Evolutionary conservation across 2,329 filamentous ascomycete species (phyloP), one percentile per base, ranked within the genome.

Genomic region (Amauroascus niger): DNA sequence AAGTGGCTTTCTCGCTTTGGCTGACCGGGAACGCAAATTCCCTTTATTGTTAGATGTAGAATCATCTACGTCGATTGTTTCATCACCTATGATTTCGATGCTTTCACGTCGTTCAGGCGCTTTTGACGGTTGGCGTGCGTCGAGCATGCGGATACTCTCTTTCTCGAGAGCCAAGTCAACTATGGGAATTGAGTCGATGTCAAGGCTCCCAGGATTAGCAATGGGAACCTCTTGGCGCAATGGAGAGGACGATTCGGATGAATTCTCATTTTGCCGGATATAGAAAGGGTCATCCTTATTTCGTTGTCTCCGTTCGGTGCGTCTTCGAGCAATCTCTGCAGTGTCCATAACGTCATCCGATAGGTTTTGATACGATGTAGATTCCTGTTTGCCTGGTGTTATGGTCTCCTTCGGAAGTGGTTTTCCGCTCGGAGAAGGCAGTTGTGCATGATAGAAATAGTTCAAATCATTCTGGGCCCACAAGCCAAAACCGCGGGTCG

Each of bases 241-340:
- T 0, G 87, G 87, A 0, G 87, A 91, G 0, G 85, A 84, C 5
- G 79, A 79, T 32, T 81, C 80, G 3, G 80, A 81, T 0, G 72
- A 70, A 40, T 71, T 74, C 24, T 74, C 75, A 35, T 71, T 71
- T 6, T 72, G 70, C 22, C 76, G 76, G 63, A 98, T 97, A 65
- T 98, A 98, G 68, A 95, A 98, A 0, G 93, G 93, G 63, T 98
- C 93, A 64, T 97, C 91, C 61, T 80, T 86, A 67, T 95, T 88
- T 54, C 88, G 81, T 65, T 95, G 89, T 54, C 79, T 73, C 9
- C 90, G 80, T 64, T 95, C 88, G 3, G 84, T 81, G 61, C 84
- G 87, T 58, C 87, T 80, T 58, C 83, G 78, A 3, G 87, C 86
- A 45, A 88, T 87, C 61, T 88, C 84, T 1, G 84, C 75, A 57